phyloP scores from a whole-genome alignment of 2,329 filamentous ascomycete genomes.

The Aspergillus sp. region DNA sequence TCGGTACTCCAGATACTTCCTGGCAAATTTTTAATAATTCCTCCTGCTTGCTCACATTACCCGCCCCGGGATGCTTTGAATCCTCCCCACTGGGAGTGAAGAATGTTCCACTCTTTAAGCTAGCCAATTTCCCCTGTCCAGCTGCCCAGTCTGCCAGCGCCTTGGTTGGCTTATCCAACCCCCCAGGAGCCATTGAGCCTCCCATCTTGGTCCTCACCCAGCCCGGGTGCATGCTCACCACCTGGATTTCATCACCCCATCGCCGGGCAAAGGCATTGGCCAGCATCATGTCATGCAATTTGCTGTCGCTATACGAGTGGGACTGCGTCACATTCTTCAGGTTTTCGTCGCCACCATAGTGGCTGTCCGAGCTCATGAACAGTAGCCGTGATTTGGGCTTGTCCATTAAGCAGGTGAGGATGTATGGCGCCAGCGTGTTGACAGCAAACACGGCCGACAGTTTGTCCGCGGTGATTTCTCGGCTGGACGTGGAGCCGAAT shows the following conservation, averaged over 20 bases:
- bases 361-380: slow-evolving; percentile 46
- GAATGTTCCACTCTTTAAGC: slow-evolving; percentile 11
- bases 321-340: slow-evolving; percentile 28
- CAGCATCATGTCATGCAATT: slow-evolving; percentile 50
- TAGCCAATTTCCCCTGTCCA: slow-evolving; percentile 15
- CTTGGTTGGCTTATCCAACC: slow-evolving; percentile 40
- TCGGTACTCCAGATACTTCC: slow-evolving; percentile 16
- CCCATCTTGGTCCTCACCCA: slow-evolving; percentile 52
- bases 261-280: slow-evolving; percentile 46
- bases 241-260: slow-evolving; percentile 38
- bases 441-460: slow-evolving; percentile 47
- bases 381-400: slow-evolving; percentile 43
- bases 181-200: slow-evolving; percentile 40
- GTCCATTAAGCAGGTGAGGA: slow-evolving; percentile 45
- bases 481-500: slow-evolving; percentile 24
- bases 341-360: slow-evolving; percentile 40
- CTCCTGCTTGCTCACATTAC: slow-evolving; percentile 21
- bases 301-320: slow-evolving; percentile 47
- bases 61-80: slow-evolving; percentile 17
- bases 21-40: slow-evolving; percentile 19
- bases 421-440: slow-evolving; percentile 51
- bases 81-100: slow-evolving; percentile 16
- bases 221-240: slow-evolving; percentile 45
- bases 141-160: slow-evolving; percentile 42
- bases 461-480: slow-evolving; percentile 38